A percentile compares a stretch with the other conserved stretches of the same genome.
Conservation (phyloP, 2,329 filamentous ascomycete species). For the Byssothecium circinans region DNA sequence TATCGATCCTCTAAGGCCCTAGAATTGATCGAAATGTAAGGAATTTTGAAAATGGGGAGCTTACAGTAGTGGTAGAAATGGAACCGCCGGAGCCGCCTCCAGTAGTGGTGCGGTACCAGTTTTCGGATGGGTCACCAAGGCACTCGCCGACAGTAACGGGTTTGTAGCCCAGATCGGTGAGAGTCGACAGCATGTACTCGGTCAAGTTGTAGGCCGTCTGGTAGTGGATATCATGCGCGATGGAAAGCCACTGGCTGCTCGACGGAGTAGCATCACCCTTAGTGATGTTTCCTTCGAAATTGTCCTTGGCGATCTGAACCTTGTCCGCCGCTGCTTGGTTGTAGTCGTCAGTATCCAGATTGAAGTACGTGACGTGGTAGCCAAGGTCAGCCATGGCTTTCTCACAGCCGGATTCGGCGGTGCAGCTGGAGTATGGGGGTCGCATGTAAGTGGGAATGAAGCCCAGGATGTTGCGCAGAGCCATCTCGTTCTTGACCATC, state of each 20-base stretch:
- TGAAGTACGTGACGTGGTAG: slow-evolving; percentile 64
- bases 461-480: slow-evolving; percentile 58
- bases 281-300: slow-evolving; percentile 53
- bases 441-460: slow-evolving; percentile 59
- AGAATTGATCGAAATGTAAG: too few relatives aligned
- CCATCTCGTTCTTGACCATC: slow-evolving; percentile 59
- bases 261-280: slow-evolving; percentile 25
- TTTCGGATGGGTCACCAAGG: slow-evolving; percentile 47
- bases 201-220: slow-evolving; percentile 51
- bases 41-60: too few relatives aligned
- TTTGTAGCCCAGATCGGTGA: slow-evolving; percentile 45
- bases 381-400: slow-evolving; percentile 49
- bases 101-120: slow-evolving; percentile 52
- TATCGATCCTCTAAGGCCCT: slow-evolving; percentile 1
- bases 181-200: slow-evolving; percentile 47
- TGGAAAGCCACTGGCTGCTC: slow-evolving; percentile 51
- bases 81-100: slow-evolving; percentile 31
- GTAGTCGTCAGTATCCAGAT: slow-evolving; percentile 65
- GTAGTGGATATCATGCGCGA: slow-evolving; percentile 55
- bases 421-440: slow-evolving; percentile 53
- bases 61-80: slow-evolving; percentile 27
- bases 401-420: slow-evolving; percentile 45
- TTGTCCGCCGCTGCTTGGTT: slow-evolving; percentile 53
- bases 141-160: slow-evolving; percentile 53
- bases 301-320: slow-evolving; percentile 57